Percentiles rank a stretch among this genome's conserved stretches.
These are phyloP conservation scores for Fusarium concolor DNA, from an alignment of 2,329 filamentous ascomycete species.

Conservation along the genomic window DNA sequence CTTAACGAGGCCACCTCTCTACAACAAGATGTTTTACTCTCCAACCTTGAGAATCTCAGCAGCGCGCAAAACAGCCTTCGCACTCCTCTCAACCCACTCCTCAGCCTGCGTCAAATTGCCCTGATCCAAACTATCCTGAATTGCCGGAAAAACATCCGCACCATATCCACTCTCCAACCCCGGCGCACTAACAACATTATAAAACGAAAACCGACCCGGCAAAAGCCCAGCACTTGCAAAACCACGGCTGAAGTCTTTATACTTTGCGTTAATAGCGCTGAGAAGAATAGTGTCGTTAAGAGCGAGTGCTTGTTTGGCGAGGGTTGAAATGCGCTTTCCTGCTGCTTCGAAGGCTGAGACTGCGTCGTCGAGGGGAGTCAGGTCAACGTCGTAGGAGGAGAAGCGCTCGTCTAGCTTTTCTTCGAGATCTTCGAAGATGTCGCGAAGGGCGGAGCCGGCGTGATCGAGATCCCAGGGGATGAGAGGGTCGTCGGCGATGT, in stretches of 20 bases:
- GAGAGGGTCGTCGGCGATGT: constrained; percentile 30
- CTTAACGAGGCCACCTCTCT: too few relatives aligned
- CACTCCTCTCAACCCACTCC: constrained; percentile 38
- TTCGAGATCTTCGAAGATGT: constrained; percentile 29
- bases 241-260: constrained; percentile 18
- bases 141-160: constrained; percentile 37
- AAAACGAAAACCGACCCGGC: constrained; percentile 25
- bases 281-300: constrained; percentile 17
- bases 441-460: constrained; percentile 16
- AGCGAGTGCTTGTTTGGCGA: constrained; percentile 9
- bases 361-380: constrained; percentile 12
- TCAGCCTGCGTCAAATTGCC: constrained; percentile 31
- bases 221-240: constrained; percentile 30
- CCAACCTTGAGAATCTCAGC: constrained; percentile 26
- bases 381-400: neutral
- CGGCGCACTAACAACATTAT: constrained; percentile 32
- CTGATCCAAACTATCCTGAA: constrained; percentile 37
- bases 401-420: constrained; percentile 22
- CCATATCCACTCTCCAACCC: constrained; percentile 33
- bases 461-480: constrained; percentile 29
- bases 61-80: constrained; percentile 29
- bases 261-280: constrained; percentile 11
- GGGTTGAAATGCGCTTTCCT: constrained; percentile 4
- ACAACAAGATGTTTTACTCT: neutral
- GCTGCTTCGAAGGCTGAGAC: constrained; percentile 11